Conservation (phyloP, 306 rosid genomes). For the Lathyrus tuberosus region DNA sequence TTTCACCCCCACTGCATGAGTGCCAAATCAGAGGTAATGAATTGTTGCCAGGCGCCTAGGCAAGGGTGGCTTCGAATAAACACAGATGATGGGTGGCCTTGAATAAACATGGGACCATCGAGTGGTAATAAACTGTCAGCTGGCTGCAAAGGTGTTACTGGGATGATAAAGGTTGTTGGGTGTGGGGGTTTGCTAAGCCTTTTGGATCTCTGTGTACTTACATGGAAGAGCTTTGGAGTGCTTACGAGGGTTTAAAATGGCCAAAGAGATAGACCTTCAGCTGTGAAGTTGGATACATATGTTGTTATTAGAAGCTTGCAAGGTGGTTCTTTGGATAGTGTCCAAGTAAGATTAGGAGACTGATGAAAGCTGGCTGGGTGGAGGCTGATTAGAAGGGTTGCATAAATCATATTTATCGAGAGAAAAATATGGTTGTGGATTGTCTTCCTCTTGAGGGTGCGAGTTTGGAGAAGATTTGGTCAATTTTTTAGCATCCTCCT, state of each 20-base stretch:
- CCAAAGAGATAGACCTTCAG: not conserved
- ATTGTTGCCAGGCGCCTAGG: not conserved
- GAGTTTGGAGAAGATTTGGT: constrained; percentile 4
- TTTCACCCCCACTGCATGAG: not conserved
- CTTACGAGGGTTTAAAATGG: not conserved
- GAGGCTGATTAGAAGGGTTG: not conserved
- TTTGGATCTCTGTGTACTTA: not conserved
- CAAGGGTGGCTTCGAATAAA: constrained; percentile 9
- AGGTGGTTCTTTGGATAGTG: not conserved
- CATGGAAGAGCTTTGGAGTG: not conserved
- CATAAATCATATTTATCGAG: not conserved
- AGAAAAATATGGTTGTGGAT: not conserved
- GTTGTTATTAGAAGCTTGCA: constrained; percentile 9
- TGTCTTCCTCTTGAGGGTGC: not conserved
- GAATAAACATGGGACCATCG: not conserved
- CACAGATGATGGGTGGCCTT: not conserved
- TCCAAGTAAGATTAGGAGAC: constrained; percentile 3
- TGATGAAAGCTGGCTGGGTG: not conserved
- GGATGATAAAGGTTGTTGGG: constrained; percentile 1
- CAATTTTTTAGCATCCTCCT: constrained; percentile 1
- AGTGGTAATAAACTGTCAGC: not conserved
- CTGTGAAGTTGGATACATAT: not conserved
- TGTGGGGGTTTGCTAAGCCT: not conserved
- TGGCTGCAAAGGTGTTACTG: not conserved
- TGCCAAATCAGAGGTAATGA: not conserved